A percentile compares a stretch with the other conserved stretches of the same genome.
These are phyloP conservation scores for Phytophthora tubulina DNA, from an alignment of 352 stramenopile genomes.

Conservation along the genomic window DNA sequence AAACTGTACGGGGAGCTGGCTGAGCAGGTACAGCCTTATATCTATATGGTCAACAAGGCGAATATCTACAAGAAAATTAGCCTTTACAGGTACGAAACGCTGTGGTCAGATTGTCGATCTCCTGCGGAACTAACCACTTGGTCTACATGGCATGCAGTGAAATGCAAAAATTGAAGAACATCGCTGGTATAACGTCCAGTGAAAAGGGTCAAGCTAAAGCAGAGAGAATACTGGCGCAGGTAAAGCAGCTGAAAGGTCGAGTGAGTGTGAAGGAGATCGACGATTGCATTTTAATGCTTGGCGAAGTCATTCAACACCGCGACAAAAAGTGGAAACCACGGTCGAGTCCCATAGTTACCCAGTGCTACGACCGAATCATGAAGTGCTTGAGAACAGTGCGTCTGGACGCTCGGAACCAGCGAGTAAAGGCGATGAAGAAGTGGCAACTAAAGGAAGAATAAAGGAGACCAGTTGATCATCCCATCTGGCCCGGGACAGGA, in stretches of 20 bases:
- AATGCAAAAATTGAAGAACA: slow-evolving; percentile 2
- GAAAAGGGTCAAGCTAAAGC: neutral
- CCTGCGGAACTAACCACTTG: neutral
- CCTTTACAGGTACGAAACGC: slow-evolving; percentile 1
- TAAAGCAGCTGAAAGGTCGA: slow-evolving; percentile 1
- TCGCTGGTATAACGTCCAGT: neutral
- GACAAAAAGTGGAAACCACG: neutral
- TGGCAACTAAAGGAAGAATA: neutral
- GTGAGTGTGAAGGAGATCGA: neutral
- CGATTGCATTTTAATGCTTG: neutral
- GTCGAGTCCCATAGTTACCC: neutral
- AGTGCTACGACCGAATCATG: neutral
- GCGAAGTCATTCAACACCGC: neutral
- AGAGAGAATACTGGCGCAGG: neutral
- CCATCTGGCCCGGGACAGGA: neutral
- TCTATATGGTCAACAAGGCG: neutral
- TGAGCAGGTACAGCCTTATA: neutral
- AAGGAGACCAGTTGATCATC: neutral
- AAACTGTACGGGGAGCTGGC: neutral
- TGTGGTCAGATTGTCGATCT: neutral
- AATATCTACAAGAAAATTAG: neutral
- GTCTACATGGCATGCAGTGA: neutral
- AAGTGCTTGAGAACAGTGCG: neutral
- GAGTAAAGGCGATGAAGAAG: neutral
- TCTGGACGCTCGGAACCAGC: neutral